A percentile compares a stretch with the other conserved stretches of the same genome.
These are phyloP conservation scores for Polytrichum formosum DNA, from an alignment of 225 moss, liverwort and hornwort species.

Conservation along the genomic window DNA sequence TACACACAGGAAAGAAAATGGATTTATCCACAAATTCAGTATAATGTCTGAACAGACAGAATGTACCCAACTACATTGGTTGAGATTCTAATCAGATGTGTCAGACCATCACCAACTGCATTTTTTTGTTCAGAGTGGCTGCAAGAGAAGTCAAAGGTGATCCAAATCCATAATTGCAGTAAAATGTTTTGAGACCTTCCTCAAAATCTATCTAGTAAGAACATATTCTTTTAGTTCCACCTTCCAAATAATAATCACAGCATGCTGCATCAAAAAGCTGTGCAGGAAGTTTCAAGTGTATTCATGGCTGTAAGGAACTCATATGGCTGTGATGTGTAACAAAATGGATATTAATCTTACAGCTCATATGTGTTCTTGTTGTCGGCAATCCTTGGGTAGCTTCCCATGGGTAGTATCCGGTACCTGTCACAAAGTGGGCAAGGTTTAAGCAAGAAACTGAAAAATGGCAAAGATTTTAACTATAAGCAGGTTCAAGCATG, in stretches of 20 bases:
- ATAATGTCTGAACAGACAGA: not conserved
- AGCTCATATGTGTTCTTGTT: conserved; percentile 95
- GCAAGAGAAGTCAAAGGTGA: too few species aligned
- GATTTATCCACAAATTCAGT: not conserved
- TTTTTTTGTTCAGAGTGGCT: too few species aligned
- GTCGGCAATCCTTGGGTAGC: conserved; percentile 94
- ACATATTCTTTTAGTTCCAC: too few species aligned
- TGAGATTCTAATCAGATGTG: too few species aligned
- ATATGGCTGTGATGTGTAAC: not conserved
- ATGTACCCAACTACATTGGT: too few species aligned
- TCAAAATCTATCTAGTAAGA: too few species aligned
- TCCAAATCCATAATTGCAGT: too few species aligned
- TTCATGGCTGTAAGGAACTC: not conserved
- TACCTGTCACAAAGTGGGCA: conserved; percentile 41
- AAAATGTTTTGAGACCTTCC: too few species aligned
- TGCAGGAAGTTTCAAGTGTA: not conserved
- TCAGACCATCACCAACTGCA: too few species aligned
- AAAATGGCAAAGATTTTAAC: too few species aligned
- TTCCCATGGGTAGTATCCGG: conserved; percentile 97
- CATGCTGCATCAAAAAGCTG: not conserved
- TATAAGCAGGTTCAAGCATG: too few species aligned
- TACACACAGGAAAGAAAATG: conserved; percentile 12
- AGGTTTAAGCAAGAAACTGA: not conserved
- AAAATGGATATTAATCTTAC: conserved; percentile 38
- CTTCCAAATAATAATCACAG: too few species aligned